phyloP scores from a whole-genome alignment of 306 rosid species.

The Vachellia pachyceras region DNA sequence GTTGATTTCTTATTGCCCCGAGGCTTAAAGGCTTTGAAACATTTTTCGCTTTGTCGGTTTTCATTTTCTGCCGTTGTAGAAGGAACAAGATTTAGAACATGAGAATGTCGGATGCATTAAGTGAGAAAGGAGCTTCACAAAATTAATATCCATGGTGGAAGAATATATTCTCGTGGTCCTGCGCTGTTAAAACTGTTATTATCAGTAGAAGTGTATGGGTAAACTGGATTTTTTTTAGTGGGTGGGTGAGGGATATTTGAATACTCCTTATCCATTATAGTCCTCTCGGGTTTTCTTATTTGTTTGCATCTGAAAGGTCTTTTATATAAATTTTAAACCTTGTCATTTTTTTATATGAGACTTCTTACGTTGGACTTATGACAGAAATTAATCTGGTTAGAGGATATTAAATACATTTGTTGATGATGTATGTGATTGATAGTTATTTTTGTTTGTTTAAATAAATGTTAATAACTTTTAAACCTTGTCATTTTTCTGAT shows the following conservation, averaged over 20 bases:
- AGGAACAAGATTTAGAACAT: slow-evolving; percentile 17
- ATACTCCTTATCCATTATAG: slow-evolving; percentile 49
- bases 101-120: slow-evolving; percentile 17
- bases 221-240: slow-evolving; percentile 45
- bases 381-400: no score
- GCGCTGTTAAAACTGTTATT: slow-evolving; percentile 58
- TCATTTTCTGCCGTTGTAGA: background rate
- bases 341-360: no score
- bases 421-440: no score
- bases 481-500: no score
- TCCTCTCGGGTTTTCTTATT: slow-evolving; percentile 54
- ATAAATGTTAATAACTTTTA: no score
- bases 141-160: slow-evolving; percentile 37
- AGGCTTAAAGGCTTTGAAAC: background rate
- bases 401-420: no score
- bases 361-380: no score
- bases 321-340: no score
- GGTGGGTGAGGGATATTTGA: slow-evolving; percentile 38
- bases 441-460: no score
- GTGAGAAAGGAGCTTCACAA: slow-evolving; percentile 41
- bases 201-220: slow-evolving; percentile 47
- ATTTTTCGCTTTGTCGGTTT: background rate
- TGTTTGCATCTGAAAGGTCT: slow-evolving; percentile 58
- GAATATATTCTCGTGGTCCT: slow-evolving; percentile 53
- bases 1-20: slow-evolving; percentile 14